These are phyloP conservation scores for Physcia stellaris DNA, from an alignment of 495 filamentous ascomycete species.

Conservation along the genomic window DNA sequence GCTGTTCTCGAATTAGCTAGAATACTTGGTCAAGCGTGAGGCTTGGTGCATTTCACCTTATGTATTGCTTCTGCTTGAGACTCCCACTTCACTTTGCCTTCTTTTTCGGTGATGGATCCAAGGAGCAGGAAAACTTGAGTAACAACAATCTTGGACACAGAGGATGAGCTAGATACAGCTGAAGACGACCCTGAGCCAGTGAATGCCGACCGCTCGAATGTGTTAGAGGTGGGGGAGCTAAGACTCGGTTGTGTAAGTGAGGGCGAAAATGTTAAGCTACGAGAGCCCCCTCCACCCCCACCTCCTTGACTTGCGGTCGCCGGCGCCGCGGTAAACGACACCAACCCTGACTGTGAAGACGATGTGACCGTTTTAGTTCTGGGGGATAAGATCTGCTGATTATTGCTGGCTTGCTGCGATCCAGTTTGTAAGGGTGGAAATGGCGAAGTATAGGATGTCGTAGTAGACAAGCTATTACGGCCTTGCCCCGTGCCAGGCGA, in stretches of 20 bases:
- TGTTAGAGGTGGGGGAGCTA: conserved; percentile 45
- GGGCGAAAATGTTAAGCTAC: conserved; percentile 49
- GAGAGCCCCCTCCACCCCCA: conserved; percentile 44
- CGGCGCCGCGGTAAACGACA: conserved; percentile 40
- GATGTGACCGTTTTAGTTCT: conserved; percentile 49
- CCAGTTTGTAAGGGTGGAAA: conserved; percentile 44
- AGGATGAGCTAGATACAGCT: conserved; percentile 32
- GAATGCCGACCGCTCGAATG: conserved; percentile 30
- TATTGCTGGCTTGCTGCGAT: conserved; percentile 40
- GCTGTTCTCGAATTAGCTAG: conserved; percentile 30
- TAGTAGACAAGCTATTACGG: conserved; percentile 33
- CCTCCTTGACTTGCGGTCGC: conserved; percentile 38
- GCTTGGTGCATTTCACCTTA: conserved; percentile 46
- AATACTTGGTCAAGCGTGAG: neutral
- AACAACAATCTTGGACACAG: conserved; percentile 69
- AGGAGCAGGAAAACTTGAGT: conserved; percentile 90
- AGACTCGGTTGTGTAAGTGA: conserved; percentile 46
- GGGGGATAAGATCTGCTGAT: conserved; percentile 42
- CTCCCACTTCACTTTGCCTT: conserved; percentile 85
- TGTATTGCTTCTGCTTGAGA: conserved; percentile 77
- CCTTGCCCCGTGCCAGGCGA: conserved; percentile 31
- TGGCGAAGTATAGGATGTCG: conserved; percentile 34
- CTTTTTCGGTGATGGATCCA: conserved; percentile 86
- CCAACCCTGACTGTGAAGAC: conserved; percentile 43
- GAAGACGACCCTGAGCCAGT: conserved; percentile 22